Conservation (phyloP, 257 asterid genomes). For the Thymus quinquecostatus region DNA sequence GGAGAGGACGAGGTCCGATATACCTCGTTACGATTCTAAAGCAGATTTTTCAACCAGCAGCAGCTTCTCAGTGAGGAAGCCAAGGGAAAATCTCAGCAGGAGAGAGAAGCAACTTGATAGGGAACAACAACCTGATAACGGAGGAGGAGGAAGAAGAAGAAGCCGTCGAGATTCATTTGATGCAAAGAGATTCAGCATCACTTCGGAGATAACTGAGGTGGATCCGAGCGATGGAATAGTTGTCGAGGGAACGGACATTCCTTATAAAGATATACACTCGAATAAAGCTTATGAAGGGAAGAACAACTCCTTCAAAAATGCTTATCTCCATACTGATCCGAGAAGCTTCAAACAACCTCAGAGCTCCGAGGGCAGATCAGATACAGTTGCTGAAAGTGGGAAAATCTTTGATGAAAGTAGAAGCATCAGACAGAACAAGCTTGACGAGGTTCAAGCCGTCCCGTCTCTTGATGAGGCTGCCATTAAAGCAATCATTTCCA, state of each 20-base stretch:
- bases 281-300: constrained; percentile 42
- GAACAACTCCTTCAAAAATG: constrained; percentile 36
- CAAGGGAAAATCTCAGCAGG: constrained; percentile 34
- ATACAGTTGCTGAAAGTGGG: too few relatives aligned
- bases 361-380: constrained; percentile 16
- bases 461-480: constrained; percentile 83
- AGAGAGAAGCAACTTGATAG: constrained; percentile 18
- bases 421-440: constrained; percentile 37
- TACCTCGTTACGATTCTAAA: constrained; percentile 44
- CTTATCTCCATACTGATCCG: constrained; percentile 3
- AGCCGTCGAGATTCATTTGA: constrained; percentile 37
- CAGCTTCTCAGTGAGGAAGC: constrained; percentile 42
- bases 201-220: constrained; percentile 41
- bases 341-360: constrained; percentile 33
- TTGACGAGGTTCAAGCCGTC: constrained; percentile 41
- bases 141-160: constrained; percentile 35
- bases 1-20: constrained; percentile 59
- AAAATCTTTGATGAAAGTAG: constrained; percentile 32
- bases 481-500: constrained; percentile 69
- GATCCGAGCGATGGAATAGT: constrained; percentile 48
- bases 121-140: constrained; percentile 27
- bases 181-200: constrained; percentile 35
- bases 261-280: constrained; percentile 40
- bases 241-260: constrained; percentile 44
- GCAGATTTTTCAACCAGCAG: constrained; percentile 44